Conservation (phyloP, 2,329 filamentous ascomycete genomes). For the Alternaria sp. region DNA sequence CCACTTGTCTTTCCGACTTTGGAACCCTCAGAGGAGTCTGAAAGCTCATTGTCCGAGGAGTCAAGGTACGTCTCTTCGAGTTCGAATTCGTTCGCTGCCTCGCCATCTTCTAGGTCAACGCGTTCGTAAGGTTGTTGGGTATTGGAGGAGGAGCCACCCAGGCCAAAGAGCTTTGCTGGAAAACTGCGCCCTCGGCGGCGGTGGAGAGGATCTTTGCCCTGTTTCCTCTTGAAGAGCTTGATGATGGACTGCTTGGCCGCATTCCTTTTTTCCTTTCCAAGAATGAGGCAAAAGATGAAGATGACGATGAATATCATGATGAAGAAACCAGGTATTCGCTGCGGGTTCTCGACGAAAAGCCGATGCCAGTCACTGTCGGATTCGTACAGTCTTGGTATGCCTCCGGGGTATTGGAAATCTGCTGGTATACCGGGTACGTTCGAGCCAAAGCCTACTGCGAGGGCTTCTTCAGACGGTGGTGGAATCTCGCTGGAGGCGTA, state of each 20-base stretch:
- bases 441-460: conserved; percentile 91
- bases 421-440: conserved; percentile 72
- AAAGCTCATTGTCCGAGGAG: conserved; percentile 65
- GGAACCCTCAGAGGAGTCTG: conserved; percentile 65
- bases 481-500: conserved; percentile 91
- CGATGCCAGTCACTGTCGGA: conserved; percentile 61
- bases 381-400: conserved; percentile 54
- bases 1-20: conserved; percentile 68
- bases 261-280: conserved; percentile 77
- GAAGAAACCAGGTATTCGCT: conserved; percentile 74
- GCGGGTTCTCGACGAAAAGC: conserved; percentile 69
- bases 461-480: conserved; percentile 61
- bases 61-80: conserved; percentile 57
- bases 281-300: conserved; percentile 73
- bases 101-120: conserved; percentile 74
- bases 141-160: conserved; percentile 40
- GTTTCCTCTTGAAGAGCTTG: conserved; percentile 53
- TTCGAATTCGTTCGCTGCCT: conserved; percentile 74
- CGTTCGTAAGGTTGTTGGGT: conserved; percentile 71
- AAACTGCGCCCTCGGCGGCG: conserved; percentile 50
- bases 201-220: conserved; percentile 42
- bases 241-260: conserved; percentile 62
- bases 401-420: conserved; percentile 85
- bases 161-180: conserved; percentile 67
- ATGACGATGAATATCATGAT: conserved; percentile 77